These are phyloP conservation scores for Angophora floribunda DNA, from an alignment of 345 rosid species.

Conservation along the genomic window DNA sequence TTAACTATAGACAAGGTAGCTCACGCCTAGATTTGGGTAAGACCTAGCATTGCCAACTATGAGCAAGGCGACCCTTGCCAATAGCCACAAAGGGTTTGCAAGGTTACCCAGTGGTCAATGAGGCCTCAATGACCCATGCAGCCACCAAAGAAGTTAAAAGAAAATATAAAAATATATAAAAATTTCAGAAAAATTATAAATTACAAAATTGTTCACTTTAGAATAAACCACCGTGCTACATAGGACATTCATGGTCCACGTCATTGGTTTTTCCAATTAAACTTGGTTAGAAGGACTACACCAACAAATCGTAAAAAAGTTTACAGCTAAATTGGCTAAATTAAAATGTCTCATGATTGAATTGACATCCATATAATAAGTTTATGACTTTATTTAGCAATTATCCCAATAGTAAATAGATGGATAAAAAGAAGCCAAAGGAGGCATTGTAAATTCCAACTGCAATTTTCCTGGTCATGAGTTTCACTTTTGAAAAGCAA, in stretches of 20 bases:
- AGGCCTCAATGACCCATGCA: fast-evolving
- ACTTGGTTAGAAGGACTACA: too few relatives aligned
- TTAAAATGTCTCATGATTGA: fast-evolving
- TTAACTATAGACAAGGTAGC: fast-evolving
- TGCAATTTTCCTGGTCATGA: neutral
- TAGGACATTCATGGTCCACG: fast-evolving
- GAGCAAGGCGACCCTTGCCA: fast-evolving
- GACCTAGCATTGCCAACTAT: neutral
- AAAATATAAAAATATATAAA: too few relatives aligned
- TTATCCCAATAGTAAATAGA: neutral
- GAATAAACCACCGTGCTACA: fast-evolving
- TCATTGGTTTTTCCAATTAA: neutral
- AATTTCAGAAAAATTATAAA: too few relatives aligned
- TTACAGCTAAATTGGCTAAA: fast-evolving
- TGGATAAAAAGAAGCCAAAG: neutral
- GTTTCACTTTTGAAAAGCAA: neutral
- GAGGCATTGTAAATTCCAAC: neutral
- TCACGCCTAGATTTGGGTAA: fast-evolving
- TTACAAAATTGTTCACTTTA: neutral
- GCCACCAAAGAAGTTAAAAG: fast-evolving
- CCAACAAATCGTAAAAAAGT: neutral
- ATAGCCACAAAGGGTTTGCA: too few relatives aligned
- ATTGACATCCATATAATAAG: fast-evolving
- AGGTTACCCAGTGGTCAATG: fast-evolving
- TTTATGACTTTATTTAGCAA: fast-evolving